Base-by-base conservation (phyloP, 2,329 filamentous ascomycete genomes). In the Penicillium sp. region DNA sequence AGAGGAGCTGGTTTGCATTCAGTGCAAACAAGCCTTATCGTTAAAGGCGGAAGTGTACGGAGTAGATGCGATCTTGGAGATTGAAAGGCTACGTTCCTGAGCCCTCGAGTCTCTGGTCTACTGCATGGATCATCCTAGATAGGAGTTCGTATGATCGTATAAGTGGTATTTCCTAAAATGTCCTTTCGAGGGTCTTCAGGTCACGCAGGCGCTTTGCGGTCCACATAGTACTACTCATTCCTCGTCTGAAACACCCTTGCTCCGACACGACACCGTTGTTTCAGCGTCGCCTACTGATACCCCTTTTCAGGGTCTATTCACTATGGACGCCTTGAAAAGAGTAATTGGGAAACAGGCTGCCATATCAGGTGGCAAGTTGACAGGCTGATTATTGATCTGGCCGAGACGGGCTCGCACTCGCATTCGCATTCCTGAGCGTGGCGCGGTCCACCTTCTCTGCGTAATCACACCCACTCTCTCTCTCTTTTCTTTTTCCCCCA, bases 21-120 rank as follows among this genome's bases (percentile, higher is more conserved):
- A 10, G 42, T 61, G 56, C 62, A 64, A 63, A 64, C 62, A 58
- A 2, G 7, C 18, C 47, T 58, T 54, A 52, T 56, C 56, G 36
- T 28, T 42, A 39, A 48, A 2, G 4, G 14, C 16, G 20, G 24
- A 20, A 28, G 22, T 38, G 25, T 22, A 25, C 38, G n/a, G n/a
- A n/a, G n/a, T n/a, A n/a, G n/a, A 27, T 41, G 39, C 20, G 14
- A n/a, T 18, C 35, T 7, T 9, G 33, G 1, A 28, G 27, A 28
- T 28, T 9, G 10, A 28, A 9, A 28, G 9, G 10, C 10, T 22
- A 38, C 36, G 41, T 46, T 41, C 16, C 35, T 18, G 35, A 22
- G 2, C 10, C 35, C 35, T 11, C 16, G 10, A 38, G 35, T 10
- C 35, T 4, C 16, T 4, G 18, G 35, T 3, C 35, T 5, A 38